Evolutionary conservation across 768 basidiomycete genomes (phyloP).

Genomic region (Trametes coccinea): DNA sequence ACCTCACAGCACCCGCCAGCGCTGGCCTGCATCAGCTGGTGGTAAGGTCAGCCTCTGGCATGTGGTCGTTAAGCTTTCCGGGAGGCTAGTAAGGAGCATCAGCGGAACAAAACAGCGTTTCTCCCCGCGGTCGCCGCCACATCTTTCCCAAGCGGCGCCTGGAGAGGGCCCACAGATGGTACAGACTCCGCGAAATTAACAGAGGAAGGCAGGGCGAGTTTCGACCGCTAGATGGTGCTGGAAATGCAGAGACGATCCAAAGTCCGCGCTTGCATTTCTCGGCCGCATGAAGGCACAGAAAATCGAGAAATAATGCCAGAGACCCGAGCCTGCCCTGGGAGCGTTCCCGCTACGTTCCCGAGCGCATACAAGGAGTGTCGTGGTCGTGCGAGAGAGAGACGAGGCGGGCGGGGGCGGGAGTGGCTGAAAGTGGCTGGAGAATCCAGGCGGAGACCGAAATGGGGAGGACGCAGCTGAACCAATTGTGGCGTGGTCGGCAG

Average conservation of each 20-base stretch:
- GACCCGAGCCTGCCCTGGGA: neutral
- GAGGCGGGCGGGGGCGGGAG: constrained; percentile 1
- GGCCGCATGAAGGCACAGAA: neutral
- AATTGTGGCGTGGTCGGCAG: constrained; percentile 25
- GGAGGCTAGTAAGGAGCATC: too few relatives aligned
- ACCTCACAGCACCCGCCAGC: too few relatives aligned
- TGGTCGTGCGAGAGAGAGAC: neutral
- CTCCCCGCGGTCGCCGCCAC: too few relatives aligned
- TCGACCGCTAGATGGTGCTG: constrained; percentile 15
- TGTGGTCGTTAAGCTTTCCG: too few relatives aligned
- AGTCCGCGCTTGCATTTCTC: too few relatives aligned
- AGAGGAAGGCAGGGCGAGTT: neutral
- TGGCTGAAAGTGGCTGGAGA: constrained; percentile 5
- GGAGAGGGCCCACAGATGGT: too few relatives aligned
- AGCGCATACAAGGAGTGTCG: neutral
- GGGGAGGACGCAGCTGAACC: constrained; percentile 14
- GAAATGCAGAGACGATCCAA: neutral
- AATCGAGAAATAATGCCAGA: neutral
- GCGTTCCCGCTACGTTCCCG: too few relatives aligned
- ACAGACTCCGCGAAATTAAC: constrained; percentile 8
- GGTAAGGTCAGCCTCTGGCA: too few relatives aligned
- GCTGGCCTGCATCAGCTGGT: too few relatives aligned
- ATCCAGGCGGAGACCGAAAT: constrained; percentile 19
- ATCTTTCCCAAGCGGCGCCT: too few relatives aligned
- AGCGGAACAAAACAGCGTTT: too few relatives aligned